Evolutionary conservation across 768 basidiomycete genomes (phyloP), one percentile per base, ranked within the genome.

Genomic region (Chalciporus chontae): DNA sequence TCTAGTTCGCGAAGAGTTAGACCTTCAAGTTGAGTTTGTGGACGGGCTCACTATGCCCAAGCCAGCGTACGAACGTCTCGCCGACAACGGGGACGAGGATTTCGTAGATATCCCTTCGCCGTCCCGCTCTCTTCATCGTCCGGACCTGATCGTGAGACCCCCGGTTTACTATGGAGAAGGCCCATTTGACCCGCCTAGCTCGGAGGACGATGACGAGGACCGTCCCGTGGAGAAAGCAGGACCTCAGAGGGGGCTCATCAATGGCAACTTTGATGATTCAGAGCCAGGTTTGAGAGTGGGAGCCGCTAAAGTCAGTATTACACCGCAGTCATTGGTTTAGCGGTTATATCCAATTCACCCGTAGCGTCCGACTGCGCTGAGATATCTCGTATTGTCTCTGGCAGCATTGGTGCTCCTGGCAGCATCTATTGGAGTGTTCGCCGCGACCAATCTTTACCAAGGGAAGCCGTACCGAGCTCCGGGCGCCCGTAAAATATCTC

Each of bases 121-220:
- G 3, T 26, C 52, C 40, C 55, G 23, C 43, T 31, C 44, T 37
- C 29, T 18, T 15, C 23, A 40, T 3, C 46, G 21, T n/a, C 40
- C 48, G 10, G 58, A 62, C 27, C 51, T 45, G 17, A 43, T 45
- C 31, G 54, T 61, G 17, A 59, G 64, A 41, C 74, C 74, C 3
- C 57, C 56, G 1, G 58, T 67, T 6, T 90, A 90, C 68, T 90
- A 90, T 56, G 84, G 77, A 26, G 87, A 90, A 17, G 87, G 88
- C 0, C 75, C 81, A 0, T 91, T 90, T 59, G 85, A 88, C 55
- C 76, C 84, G 18, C 85, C 87, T 7, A 87, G 85, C 59, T 89
- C 87, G n/a, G 84, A 84, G 42, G 85, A 85, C n/a, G 86, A 84
- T 48, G 77, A 79, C 23, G 77, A 75, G 27, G 64, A 72, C 8